Evolutionary conservation across 768 basidiomycete genomes (phyloP), one percentile per base, ranked within the genome.

Genomic region (Hericium rajendrae): DNA sequence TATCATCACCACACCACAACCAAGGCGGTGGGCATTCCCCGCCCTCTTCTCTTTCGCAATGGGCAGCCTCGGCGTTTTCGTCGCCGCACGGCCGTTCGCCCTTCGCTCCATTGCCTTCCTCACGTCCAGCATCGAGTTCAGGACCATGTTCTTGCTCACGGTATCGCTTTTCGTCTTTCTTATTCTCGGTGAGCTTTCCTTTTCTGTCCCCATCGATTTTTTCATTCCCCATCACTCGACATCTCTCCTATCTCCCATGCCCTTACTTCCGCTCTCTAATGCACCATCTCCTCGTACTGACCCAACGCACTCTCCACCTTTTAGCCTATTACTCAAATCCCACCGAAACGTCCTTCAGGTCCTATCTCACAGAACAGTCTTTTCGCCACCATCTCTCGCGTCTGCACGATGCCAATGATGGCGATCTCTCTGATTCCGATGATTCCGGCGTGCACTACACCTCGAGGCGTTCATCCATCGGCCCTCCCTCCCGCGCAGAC

Each of bases 321-420:
- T 58, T 74, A 97, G 95, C 94, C 51, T 93, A 93, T 76, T 82
- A 94, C 68, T 91, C 93, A 38, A 98, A 97, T 71, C 95, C 95
- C 22, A 84, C 87, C 56, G 94, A 97, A 72, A 85, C 85, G 50
- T 93, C 93, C 6, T 97, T 99, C 72, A 85, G 94, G 54, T 78
- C 92, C 18, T 94, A 91, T 73, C 85, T 98, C 63, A 98, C 94
- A n/a, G 94, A 97, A 67, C 90, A 91, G 67, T 94, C 93, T 24
- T 97, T 99, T 70, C 90, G 94, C 54, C 89, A 91, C 56, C 94
- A 97, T 70, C 81, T 97, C 59, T 90, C 84, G 59, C 86, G 85
- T 56, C 81, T 97, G 24, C 24, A 51, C 65, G 86, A 94, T 64
- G 85, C 86, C 65, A 74, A 73, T 50, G 67, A 73, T 57, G 80